phyloP scores from a whole-genome alignment of 352 stramenopile genomes.

The Pythium guiyangense region DNA sequence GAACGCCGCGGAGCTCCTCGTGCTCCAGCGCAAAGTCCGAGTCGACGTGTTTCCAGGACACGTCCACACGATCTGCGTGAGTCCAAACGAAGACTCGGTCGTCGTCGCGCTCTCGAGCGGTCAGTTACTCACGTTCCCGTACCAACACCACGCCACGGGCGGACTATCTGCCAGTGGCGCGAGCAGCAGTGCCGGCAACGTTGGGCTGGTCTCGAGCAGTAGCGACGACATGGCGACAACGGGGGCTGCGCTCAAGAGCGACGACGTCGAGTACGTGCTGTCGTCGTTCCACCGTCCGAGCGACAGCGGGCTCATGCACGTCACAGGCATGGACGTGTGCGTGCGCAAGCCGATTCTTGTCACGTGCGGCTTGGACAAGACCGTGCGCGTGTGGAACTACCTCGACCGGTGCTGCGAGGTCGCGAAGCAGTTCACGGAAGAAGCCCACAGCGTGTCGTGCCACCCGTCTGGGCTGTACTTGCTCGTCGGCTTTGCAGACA shows the following conservation, averaged over 20 bases:
- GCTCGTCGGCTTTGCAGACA: conserved; percentile 89
- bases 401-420: conserved; percentile 86
- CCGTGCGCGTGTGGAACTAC: conserved; percentile 93
- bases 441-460: conserved; percentile 86
- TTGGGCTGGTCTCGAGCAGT: conserved; percentile 8
- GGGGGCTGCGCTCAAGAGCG: conserved; percentile 25
- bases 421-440: conserved; percentile 84
- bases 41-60: conserved; percentile 41
- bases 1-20: conserved; percentile 32
- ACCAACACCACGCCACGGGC: conserved; percentile 37
- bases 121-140: conserved; percentile 72
- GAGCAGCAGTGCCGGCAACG: not conserved
- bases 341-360: conserved; percentile 90
- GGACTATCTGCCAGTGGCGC: conserved; percentile 8
- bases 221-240: conserved; percentile 15
- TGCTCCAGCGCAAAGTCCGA: conserved; percentile 54
- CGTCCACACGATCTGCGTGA: conserved; percentile 59
- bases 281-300: conserved; percentile 69
- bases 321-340: conserved; percentile 90
- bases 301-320: conserved; percentile 45
- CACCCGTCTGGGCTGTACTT: conserved; percentile 90
- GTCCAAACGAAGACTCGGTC: conserved; percentile 69
- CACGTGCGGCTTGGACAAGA: conserved; percentile 87
- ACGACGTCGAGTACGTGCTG: conserved; percentile 71
- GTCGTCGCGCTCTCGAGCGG: conserved; percentile 58